Base-by-base conservation (phyloP, 2,329 filamentous ascomycete genomes). In the Phaeophleospora eucalypticola region DNA sequence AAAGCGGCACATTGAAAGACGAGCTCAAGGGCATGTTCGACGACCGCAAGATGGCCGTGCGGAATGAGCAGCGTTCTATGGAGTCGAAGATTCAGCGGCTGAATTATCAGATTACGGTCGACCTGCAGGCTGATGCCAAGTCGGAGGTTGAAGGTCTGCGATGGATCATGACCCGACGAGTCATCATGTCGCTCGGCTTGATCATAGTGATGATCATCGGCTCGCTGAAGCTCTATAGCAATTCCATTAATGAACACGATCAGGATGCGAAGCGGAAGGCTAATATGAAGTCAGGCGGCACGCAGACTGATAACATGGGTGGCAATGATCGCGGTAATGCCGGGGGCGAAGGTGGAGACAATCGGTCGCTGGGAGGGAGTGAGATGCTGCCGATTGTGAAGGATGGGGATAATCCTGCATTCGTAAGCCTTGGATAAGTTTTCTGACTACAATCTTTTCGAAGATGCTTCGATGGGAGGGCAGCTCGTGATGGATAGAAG, bases 21-120 rank as follows among this genome's bases (percentile, higher is more conserved):
- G 88, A 90, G 45, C 78, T 97, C n/a, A 89, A 90, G 65, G 91
- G 89, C 47, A 86, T 96, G 78, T 96, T 97, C 66, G 91, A 97
- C 63, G 91, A 98, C 65, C 82, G 94, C 36, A 93, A 91, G 66
- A 95, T 97, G 87, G 81, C 82, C 2, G 89, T 95, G 1, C 76
- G 89, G 45, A 87, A 91, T 67, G 87, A 96, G 66, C 89, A 96
- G 69, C 84, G 89, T 63, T 77, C 78, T 4, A 85, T 87, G 62
- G 91, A 97, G 64, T 87, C 86, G 41, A 84, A 84, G 59, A 84
- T 89, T 53, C 90, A 96, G 75, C 86, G 95, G 71, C 78, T 97
- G 58, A 95, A 91, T 69, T 95, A 97, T 71, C 93, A 95, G 66
- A 97, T 98, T 67, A 94, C 87, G 17, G 89, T 95, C 24, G 78